A percentile compares a stretch with the other conserved stretches of the same genome.
These are phyloP conservation scores for Daucus carota DNA, from an alignment of 129 eudicot genomes.

Conservation along the genomic window DNA sequence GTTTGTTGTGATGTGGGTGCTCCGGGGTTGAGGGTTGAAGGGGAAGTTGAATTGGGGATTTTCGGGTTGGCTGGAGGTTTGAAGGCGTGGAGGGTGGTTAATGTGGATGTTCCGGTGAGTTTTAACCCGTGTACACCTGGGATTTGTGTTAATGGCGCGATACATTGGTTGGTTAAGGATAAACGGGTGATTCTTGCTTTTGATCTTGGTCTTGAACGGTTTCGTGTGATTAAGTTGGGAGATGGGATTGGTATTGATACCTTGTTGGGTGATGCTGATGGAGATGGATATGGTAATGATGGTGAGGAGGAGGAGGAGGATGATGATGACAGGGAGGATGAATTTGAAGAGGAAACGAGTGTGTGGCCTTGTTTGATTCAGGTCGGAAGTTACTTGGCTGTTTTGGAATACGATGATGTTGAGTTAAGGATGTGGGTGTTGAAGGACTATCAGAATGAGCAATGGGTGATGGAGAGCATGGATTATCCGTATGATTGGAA, in stretches of 20 bases:
- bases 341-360: neutral
- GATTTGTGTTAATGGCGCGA: neutral
- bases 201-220: neutral
- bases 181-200: neutral
- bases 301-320: neutral
- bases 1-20: neutral
- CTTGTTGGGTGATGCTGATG: neutral
- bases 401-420: neutral
- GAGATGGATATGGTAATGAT: neutral
- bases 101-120: neutral
- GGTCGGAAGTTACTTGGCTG: conserved; percentile 1
- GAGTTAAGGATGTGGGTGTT: neutral
- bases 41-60: neutral
- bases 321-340: neutral
- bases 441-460: conserved; percentile 6
- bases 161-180: neutral
- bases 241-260: neutral
- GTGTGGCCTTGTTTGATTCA: conserved; percentile 3
- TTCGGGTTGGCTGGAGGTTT: neutral
- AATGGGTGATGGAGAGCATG: conserved; percentile 1
- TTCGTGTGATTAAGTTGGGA: neutral
- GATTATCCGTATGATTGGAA: neutral
- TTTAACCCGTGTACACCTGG: neutral
- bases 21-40: neutral
- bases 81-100: neutral